A percentile compares a stretch with the other conserved stretches of the same genome.
Conservation (phyloP, 2,329 filamentous ascomycete genomes). For the Pyrenophora teres region DNA sequence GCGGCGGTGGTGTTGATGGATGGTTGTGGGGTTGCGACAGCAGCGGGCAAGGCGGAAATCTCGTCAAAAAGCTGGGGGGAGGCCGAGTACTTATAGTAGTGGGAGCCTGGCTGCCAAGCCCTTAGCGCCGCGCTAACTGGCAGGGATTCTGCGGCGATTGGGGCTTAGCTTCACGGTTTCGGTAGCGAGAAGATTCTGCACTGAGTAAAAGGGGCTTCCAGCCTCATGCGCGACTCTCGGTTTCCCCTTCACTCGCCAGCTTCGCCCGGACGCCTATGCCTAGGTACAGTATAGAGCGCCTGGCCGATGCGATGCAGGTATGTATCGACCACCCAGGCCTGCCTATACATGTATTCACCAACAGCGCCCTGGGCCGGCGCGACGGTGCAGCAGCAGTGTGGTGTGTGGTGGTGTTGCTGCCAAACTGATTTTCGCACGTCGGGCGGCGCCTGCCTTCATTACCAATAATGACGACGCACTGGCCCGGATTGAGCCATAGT, state of each 20-base stretch:
- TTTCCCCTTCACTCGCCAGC: conserved; percentile 18
- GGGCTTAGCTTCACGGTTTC: conserved; percentile 23
- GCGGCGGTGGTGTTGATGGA: conserved; percentile 32
- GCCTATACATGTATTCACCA: neutral
- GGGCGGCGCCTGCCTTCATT: conserved; percentile 11
- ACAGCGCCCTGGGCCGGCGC: neutral
- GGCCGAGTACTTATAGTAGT: conserved; percentile 31
- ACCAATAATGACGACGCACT: conserved; percentile 33
- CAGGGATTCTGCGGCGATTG: conserved; percentile 10
- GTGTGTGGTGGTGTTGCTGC: conserved; percentile 7
- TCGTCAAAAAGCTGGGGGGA: conserved; percentile 30
- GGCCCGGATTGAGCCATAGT: conserved; percentile 23
- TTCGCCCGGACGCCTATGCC: conserved; percentile 10
- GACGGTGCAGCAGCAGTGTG: neutral
- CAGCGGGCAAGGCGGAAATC: conserved; percentile 38
- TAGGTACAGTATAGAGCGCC: too few species aligned
- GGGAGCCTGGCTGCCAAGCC: conserved; percentile 14
- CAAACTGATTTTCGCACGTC: conserved; percentile 9
- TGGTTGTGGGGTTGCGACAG: conserved; percentile 34
- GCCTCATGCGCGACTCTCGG: conserved; percentile 22
- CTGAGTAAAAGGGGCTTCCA: conserved; percentile 30
- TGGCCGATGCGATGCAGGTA: conserved; percentile 5
- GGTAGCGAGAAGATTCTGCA: conserved; percentile 38
- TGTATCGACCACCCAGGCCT: neutral
- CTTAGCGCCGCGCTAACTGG: conserved; percentile 16